Evolutionary conservation across 306 rosid genomes (phyloP).

Genomic region (Mimosa pudica): DNA sequence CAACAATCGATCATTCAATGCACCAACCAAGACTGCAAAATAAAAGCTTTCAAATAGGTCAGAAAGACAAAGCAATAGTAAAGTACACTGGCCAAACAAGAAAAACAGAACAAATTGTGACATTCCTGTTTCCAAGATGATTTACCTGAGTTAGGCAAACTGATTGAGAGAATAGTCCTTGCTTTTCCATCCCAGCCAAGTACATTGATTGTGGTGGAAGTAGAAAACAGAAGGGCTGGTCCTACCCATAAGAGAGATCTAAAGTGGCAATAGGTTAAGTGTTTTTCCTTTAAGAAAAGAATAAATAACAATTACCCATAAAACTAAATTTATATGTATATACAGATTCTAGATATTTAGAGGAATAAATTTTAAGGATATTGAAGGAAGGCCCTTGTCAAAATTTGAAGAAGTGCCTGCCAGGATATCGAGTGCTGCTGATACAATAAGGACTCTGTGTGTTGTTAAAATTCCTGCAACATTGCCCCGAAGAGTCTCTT

Average conservation of each 20-base stretch:
- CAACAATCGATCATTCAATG: constrained; percentile 87
- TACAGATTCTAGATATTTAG: constrained; percentile 22
- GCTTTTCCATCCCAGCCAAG: constrained; percentile 99
- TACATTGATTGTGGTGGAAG: constrained; percentile 78
- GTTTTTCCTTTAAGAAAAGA: constrained; percentile 24
- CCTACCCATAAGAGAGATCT: constrained; percentile 98
- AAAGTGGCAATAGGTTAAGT: constrained; percentile 77
- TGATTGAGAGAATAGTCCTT: constrained; percentile 84
- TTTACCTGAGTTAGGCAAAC: constrained; percentile 81
- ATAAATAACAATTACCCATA: constrained; percentile 19
- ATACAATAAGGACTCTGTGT: constrained; percentile 83
- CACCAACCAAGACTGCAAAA: constrained; percentile 82
- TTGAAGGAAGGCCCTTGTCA: constrained; percentile 96
- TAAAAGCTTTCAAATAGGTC: constrained; percentile 37
- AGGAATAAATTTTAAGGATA: constrained; percentile 61
- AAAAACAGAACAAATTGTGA: constrained; percentile 28
- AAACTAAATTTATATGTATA: constrained; percentile 2
- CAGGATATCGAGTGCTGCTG: constrained; percentile 80
- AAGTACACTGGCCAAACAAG: constrained; percentile 9
- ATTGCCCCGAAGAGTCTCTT: constrained; percentile 88
- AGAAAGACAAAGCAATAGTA: constrained; percentile 26
- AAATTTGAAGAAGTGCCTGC: constrained; percentile 77
- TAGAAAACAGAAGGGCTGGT: constrained; percentile 95
- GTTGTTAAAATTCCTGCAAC: constrained; percentile 97
- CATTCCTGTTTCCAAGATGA: constrained; percentile 28